phyloP scores from a whole-genome alignment of 495 filamentous ascomycete genomes.

The Penicillium odoratum region DNA sequence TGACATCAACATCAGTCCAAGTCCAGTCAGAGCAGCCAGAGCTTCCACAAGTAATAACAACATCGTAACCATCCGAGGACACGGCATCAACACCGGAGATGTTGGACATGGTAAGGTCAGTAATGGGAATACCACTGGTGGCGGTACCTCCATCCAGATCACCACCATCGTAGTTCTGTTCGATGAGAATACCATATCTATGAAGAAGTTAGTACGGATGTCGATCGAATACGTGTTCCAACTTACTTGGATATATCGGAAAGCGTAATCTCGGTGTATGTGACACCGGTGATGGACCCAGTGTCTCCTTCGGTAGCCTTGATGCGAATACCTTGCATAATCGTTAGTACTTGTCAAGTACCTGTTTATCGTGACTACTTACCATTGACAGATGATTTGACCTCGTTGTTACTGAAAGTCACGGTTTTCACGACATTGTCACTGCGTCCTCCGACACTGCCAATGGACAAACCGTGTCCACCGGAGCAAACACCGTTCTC shows the following conservation, averaged over 20 bases:
- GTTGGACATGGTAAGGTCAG: constrained; percentile 8
- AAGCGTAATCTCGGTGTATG: constrained; percentile 27
- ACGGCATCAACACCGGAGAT: constrained; percentile 11
- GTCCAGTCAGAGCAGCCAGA: constrained; percentile 17
- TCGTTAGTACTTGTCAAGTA: not conserved
- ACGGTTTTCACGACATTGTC: constrained; percentile 58
- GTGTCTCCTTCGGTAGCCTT: constrained; percentile 28
- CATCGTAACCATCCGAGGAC: constrained; percentile 1
- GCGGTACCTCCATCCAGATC: constrained; percentile 49
- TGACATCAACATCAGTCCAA: constrained; percentile 12
- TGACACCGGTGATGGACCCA: constrained; percentile 25
- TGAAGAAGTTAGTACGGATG: not conserved
- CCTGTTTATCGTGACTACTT: not conserved
- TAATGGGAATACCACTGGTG: constrained; percentile 55
- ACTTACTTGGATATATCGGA: constrained; percentile 22
- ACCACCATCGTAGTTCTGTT: constrained; percentile 64
- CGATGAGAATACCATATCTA: constrained; percentile 59
- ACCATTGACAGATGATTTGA: constrained; percentile 52
- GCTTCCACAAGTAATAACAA: constrained; percentile 16
- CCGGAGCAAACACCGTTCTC: constrained; percentile 49
- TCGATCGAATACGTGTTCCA: not conserved
- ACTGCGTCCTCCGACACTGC: constrained; percentile 58
- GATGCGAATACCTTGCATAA: constrained; percentile 27
- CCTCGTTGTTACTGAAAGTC: constrained; percentile 45
- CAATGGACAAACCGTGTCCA: constrained; percentile 62